A percentile compares a stretch with the other conserved stretches of the same genome.
These are phyloP conservation scores for Gilbertella persicaria DNA, from an alignment of 371 early-diverging fungal genomes.

Conservation along the genomic window DNA sequence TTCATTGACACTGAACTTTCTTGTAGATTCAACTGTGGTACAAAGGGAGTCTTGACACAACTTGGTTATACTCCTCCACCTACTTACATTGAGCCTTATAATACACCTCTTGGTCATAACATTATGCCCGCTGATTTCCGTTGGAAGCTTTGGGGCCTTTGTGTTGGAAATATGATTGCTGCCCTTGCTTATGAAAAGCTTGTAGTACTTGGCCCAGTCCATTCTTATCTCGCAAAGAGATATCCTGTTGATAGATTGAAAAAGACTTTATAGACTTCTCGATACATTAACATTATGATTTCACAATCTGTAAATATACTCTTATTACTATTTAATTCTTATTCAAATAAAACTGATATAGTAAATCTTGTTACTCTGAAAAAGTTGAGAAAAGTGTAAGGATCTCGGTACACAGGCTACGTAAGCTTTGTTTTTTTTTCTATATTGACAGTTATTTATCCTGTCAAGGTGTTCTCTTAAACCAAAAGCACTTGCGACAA, in stretches of 20 bases:
- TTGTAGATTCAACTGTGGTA: slow-evolving; percentile 75
- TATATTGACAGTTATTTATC: too few relatives aligned
- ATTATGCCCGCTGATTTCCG: slow-evolving; percentile 64
- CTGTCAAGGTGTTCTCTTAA: too few relatives aligned
- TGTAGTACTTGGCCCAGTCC: slow-evolving; percentile 41
- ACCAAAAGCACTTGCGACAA: too few relatives aligned
- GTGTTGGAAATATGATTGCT: slow-evolving; percentile 32
- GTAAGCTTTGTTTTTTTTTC: too few relatives aligned
- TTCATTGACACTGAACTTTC: background rate
- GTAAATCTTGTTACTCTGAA: too few relatives aligned
- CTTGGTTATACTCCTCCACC: slow-evolving; percentile 47
- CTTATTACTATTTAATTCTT: too few relatives aligned
- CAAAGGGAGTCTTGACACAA: slow-evolving; percentile 37
- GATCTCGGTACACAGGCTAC: too few relatives aligned
- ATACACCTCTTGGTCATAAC: slow-evolving; percentile 64
- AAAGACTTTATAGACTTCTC: slow-evolving; percentile 27
- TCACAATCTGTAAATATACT: too few relatives aligned
- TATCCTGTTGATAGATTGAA: slow-evolving; percentile 37
- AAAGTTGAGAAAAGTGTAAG: too few relatives aligned
- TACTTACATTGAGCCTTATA: slow-evolving; percentile 54
- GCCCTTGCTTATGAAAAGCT: slow-evolving; percentile 31
- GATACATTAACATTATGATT: too few relatives aligned
- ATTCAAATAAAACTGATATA: too few relatives aligned
- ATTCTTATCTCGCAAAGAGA: slow-evolving; percentile 30
- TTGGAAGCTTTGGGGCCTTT: slow-evolving; percentile 52